phyloP scores from a whole-genome alignment of 225 moss, liverwort and hornwort genomes.

The Bryum argenteum region DNA sequence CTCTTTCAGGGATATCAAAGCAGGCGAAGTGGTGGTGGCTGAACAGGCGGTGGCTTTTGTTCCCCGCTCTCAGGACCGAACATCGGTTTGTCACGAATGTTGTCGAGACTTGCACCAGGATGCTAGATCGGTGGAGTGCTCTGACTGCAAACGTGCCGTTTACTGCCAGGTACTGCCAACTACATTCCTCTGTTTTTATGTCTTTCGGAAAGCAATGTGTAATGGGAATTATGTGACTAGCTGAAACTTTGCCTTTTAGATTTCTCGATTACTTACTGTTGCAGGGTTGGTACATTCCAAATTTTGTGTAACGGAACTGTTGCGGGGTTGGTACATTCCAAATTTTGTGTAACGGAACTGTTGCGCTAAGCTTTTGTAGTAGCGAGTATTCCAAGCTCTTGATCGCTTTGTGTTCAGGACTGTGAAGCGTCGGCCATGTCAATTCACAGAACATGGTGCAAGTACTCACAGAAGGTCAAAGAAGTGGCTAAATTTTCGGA shows the following conservation, averaged over 20 bases:
- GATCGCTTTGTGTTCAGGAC: slow-evolving; percentile 31
- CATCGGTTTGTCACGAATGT: slow-evolving; percentile 74
- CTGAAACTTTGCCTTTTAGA: neutral
- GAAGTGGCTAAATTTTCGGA: slow-evolving; percentile 61
- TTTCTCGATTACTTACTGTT: too few relatives aligned
- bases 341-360: neutral
- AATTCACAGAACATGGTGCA: slow-evolving; percentile 61
- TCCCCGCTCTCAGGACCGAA: slow-evolving; percentile 65
- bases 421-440: slow-evolving; percentile 55
- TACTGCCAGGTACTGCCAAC: slow-evolving; percentile 53
- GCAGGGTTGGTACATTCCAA: too few relatives aligned
- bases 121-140: slow-evolving; percentile 49
- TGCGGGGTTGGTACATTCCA: neutral
- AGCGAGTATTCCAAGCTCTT: neutral
- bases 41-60: slow-evolving; percentile 75
- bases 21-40: slow-evolving; percentile 71
- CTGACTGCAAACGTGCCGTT: slow-evolving; percentile 53
- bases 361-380: slow-evolving; percentile 1
- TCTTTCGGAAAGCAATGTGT: neutral
- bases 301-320: neutral
- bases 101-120: slow-evolving; percentile 62
- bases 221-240: neutral
- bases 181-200: slow-evolving; percentile 8
- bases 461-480: slow-evolving; percentile 43
- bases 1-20: slow-evolving; percentile 66